These are phyloP conservation scores for Axilococcus clingmanii DNA, from an alignment of 139 green algal genomes.

Conservation along the genomic window DNA sequence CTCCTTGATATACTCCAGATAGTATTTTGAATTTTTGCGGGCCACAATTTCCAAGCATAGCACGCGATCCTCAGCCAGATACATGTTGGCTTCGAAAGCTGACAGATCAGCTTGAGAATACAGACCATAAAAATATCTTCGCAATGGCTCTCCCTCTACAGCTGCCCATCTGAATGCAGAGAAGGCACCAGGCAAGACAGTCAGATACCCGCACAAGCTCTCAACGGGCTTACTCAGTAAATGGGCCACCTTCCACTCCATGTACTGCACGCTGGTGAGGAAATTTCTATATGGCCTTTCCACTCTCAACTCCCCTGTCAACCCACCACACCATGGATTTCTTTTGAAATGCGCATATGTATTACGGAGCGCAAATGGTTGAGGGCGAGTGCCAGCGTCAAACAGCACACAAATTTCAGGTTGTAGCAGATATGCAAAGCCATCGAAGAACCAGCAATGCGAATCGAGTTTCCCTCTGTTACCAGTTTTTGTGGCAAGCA, in stretches of 20 bases:
- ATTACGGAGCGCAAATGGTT: conserved; percentile 23
- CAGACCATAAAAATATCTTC: conserved; percentile 36
- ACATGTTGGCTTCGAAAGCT: conserved; percentile 37
- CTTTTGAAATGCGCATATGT: conserved; percentile 27
- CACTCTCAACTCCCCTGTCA: conserved; percentile 27
- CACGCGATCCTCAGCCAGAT: conserved; percentile 33
- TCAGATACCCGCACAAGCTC: conserved; percentile 28
- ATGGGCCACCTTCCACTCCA: conserved; percentile 37
- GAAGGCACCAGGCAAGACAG: conserved; percentile 31
- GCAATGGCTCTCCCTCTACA: conserved; percentile 29
- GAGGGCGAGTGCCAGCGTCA: conserved; percentile 30
- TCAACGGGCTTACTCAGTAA: conserved; percentile 31
- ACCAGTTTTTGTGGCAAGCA: conserved; percentile 26
- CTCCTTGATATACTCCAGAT: conserved; percentile 35
- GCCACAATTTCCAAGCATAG: conserved; percentile 35
- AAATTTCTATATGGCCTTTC: conserved; percentile 32
- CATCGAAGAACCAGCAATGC: conserved; percentile 39
- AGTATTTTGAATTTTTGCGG: conserved; percentile 22
- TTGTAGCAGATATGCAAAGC: conserved; percentile 31
- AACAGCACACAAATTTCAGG: conserved; percentile 33
- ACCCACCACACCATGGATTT: conserved; percentile 22
- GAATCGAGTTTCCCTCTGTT: conserved; percentile 33
- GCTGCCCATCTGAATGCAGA: conserved; percentile 31
- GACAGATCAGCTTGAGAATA: conserved; percentile 33
- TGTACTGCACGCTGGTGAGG: conserved; percentile 27